phyloP scores from a whole-genome alignment of 31 red algal species.

The Porphyra umbilicalis region DNA sequence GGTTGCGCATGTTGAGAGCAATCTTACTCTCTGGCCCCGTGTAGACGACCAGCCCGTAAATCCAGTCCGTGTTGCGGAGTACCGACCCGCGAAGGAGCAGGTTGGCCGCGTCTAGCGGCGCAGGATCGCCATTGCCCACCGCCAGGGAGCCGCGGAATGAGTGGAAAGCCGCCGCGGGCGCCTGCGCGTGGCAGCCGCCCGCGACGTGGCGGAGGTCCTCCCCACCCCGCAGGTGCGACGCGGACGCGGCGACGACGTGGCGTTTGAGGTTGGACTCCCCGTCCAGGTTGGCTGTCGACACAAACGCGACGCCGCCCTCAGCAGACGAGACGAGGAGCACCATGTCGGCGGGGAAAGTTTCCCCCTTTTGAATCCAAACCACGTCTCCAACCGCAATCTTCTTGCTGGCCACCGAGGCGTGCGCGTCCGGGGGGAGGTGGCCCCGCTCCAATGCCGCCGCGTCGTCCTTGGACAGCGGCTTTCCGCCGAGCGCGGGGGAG shows the following conservation, averaged over 20 bases:
- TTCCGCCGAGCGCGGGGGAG: neutral
- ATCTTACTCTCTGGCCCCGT: slow-evolving; percentile 74
- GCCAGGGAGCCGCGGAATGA: slow-evolving; percentile 51
- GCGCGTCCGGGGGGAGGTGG: slow-evolving; percentile 21
- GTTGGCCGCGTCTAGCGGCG: slow-evolving; percentile 49
- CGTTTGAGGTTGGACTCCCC: slow-evolving; percentile 83
- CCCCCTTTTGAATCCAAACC: slow-evolving; percentile 56
- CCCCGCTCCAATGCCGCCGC: slow-evolving; percentile 3
- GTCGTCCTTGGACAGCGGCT: slow-evolving; percentile 8
- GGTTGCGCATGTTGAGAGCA: slow-evolving; percentile 74
- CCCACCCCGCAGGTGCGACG: slow-evolving; percentile 18
- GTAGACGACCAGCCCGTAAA: slow-evolving; percentile 69
- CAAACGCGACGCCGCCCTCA: slow-evolving; percentile 57
- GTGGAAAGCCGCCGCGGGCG: slow-evolving; percentile 36
- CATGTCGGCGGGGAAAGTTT: slow-evolving; percentile 69
- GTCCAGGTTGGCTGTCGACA: slow-evolving; percentile 77
- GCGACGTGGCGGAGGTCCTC: slow-evolving; percentile 21
- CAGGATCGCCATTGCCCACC: neutral
- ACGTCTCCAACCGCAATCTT: slow-evolving; percentile 84
- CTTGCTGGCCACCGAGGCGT: slow-evolving; percentile 28
- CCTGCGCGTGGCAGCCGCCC: slow-evolving; percentile 41
- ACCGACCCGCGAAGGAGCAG: slow-evolving; percentile 68
- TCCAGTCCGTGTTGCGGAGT: slow-evolving; percentile 70
- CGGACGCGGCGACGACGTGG: slow-evolving; percentile 25
- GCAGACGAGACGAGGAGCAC: slow-evolving; percentile 44